Evolutionary conservation across 2,329 filamentous ascomycete species (phyloP).

Genomic region (Talaromyces sp.): DNA sequence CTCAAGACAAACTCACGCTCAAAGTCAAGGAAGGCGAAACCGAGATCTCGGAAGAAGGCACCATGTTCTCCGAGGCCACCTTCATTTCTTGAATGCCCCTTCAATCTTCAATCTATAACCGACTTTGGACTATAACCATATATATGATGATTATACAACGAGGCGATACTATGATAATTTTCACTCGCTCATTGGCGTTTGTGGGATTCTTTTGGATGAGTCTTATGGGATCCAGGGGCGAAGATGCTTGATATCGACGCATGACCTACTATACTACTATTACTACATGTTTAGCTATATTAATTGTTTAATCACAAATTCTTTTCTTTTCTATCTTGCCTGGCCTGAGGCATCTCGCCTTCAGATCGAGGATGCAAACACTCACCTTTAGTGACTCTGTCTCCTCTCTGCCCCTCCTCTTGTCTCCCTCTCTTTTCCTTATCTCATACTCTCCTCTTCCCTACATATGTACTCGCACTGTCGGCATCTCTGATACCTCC

Average conservation of each 20-base stretch:
- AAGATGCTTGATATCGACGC: not conserved
- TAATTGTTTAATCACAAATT: constrained; percentile 5
- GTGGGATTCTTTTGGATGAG: constrained; percentile 5
- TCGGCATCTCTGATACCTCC: not conserved
- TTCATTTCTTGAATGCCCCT: constrained; percentile 66
- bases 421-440: not conserved
- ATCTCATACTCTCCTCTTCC: not conserved
- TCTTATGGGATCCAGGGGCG: not conserved
- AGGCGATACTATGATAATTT: not conserved
- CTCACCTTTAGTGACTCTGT: not conserved
- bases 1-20: constrained; percentile 60
- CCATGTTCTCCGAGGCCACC: constrained; percentile 83
- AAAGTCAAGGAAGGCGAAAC: constrained; percentile 82
- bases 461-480: not conserved
- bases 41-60: constrained; percentile 71
- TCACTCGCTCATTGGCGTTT: constrained; percentile 13
- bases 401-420: not conserved
- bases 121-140: constrained; percentile 1
- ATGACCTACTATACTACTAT: not conserved
- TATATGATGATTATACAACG: constrained; percentile 2
- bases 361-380: not conserved
- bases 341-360: not conserved
- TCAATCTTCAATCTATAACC: not conserved
- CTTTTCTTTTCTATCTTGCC: not conserved
- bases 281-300: constrained; percentile 3